Conservation (phyloP, 2,329 filamentous ascomycete species). For the Neobulgaria alba region DNA sequence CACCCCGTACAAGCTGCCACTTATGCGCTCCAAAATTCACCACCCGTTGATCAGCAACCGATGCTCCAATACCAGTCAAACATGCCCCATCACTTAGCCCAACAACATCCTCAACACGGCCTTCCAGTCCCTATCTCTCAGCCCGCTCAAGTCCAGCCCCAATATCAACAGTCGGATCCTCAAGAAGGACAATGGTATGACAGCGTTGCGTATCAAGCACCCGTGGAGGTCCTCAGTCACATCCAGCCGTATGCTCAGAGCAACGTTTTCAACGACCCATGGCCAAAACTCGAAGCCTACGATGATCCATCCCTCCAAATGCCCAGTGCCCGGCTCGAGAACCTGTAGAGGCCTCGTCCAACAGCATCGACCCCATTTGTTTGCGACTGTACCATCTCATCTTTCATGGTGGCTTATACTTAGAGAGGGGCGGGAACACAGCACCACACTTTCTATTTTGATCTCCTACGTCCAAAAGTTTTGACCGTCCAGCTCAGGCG, state of each 20-base stretch:
- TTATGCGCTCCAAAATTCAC: slow-evolving; percentile 40
- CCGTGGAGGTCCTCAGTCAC: slow-evolving; percentile 48
- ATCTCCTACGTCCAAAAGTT: not conserved
- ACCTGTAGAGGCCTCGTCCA: slow-evolving; percentile 39
- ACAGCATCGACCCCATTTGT: too few species aligned
- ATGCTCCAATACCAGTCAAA: slow-evolving; percentile 31
- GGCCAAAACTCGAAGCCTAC: slow-evolving; percentile 46
- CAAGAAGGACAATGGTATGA: slow-evolving; percentile 47
- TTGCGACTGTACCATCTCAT: too few species aligned
- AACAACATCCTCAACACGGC: slow-evolving; percentile 19
- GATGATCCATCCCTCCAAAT: slow-evolving; percentile 50
- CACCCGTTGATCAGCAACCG: slow-evolving; percentile 38
- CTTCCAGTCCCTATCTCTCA: slow-evolving; percentile 25
- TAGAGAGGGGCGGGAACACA: not conserved
- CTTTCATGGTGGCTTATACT: too few species aligned
- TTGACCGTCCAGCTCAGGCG: too few species aligned
- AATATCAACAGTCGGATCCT: slow-evolving; percentile 32
- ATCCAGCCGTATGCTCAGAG: slow-evolving; percentile 43
- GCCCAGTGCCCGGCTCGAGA: slow-evolving; percentile 49
- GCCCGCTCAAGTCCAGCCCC: slow-evolving; percentile 29
- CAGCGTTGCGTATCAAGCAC: slow-evolving; percentile 43
- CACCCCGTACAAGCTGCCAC: slow-evolving; percentile 39
- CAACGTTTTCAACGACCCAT: slow-evolving; percentile 43
- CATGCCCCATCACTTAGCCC: slow-evolving; percentile 19
- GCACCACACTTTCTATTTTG: not conserved